phyloP scores from a whole-genome alignment of 2,329 filamentous ascomycete genomes.

The Botrytis fragariae region DNA sequence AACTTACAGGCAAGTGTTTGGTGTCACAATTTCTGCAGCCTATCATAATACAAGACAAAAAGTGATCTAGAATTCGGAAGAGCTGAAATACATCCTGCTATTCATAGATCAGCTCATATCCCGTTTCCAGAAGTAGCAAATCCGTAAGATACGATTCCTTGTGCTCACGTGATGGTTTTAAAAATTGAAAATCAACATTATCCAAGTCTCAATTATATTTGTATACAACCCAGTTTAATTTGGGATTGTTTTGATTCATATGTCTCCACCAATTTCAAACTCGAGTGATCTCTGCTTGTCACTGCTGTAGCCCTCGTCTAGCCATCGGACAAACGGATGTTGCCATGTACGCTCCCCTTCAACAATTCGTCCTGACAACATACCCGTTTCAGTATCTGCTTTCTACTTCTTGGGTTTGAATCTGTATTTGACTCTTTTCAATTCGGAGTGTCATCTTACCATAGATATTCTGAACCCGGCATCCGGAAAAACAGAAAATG shows the following conservation, averaged over 20 bases:
- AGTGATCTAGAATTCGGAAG: not conserved
- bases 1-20: not conserved
- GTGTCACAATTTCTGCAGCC: not conserved
- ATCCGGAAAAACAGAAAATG: not conserved
- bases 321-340: not conserved
- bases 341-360: not conserved
- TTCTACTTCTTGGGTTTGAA: not conserved
- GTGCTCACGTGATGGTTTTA: not conserved
- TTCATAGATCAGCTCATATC: not conserved
- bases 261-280: accelerated
- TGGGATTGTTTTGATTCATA: not conserved
- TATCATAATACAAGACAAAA: not conserved
- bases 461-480: not conserved
- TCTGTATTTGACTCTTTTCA: not conserved
- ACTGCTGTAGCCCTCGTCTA: not conserved
- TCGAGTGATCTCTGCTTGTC: not conserved
- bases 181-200: too few species aligned
- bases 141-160: not conserved
- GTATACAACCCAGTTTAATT: not conserved
- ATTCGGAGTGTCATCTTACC: not conserved
- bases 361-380: not conserved
- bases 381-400: not conserved
- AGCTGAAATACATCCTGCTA: not conserved
- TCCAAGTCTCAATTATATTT: not conserved
- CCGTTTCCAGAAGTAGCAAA: not conserved